Evolutionary conservation across 208 protist genomes (phyloP).

Genomic region (Endotrypanum monterogeii): DNA sequence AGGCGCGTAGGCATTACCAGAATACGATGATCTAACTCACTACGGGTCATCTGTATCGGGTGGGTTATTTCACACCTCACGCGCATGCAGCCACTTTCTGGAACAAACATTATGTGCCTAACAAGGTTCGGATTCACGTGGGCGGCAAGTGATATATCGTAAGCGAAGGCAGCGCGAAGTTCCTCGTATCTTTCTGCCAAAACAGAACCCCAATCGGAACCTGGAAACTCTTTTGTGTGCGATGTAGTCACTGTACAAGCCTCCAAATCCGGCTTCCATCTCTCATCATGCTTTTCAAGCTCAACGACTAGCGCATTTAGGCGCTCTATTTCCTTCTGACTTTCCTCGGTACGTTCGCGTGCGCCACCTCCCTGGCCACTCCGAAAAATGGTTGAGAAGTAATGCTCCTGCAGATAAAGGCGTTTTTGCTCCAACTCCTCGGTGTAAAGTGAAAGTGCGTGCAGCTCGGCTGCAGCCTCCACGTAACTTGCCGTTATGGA

Average conservation of each 20-base stretch:
- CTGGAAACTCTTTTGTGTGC: constrained; percentile 33
- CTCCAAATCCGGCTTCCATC: constrained; percentile 29
- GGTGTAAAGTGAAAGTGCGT: constrained; percentile 49
- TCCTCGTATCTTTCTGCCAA: constrained; percentile 45
- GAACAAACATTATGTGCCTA: constrained; percentile 31
- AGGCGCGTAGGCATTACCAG: constrained; percentile 35
- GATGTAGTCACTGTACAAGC: constrained; percentile 34
- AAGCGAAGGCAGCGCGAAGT: constrained; percentile 33
- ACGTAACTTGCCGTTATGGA: constrained; percentile 25
- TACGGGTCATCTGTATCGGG: constrained; percentile 25
- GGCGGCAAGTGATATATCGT: constrained; percentile 40
- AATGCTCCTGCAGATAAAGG: constrained; percentile 56
- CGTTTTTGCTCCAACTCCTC: constrained; percentile 58
- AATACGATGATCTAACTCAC: constrained; percentile 34
- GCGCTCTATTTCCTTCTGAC: constrained; percentile 24
- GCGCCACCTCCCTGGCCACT: constrained; percentile 1
- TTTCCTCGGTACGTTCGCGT: constrained; percentile 1
- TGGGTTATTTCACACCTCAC: constrained; percentile 46
- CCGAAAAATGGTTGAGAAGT: constrained; percentile 29
- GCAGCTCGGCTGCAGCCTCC: constrained; percentile 39
- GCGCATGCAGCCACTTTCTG: constrained; percentile 11
- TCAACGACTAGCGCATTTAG: constrained; percentile 40
- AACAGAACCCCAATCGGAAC: constrained; percentile 36
- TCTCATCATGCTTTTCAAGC: constrained; percentile 40
- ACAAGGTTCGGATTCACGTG: constrained; percentile 42